Evolutionary conservation across 1,284 basidiomycete species (phyloP), one percentile per base, ranked within the genome.

Genomic region (Phaffia rhodozyma): DNA sequence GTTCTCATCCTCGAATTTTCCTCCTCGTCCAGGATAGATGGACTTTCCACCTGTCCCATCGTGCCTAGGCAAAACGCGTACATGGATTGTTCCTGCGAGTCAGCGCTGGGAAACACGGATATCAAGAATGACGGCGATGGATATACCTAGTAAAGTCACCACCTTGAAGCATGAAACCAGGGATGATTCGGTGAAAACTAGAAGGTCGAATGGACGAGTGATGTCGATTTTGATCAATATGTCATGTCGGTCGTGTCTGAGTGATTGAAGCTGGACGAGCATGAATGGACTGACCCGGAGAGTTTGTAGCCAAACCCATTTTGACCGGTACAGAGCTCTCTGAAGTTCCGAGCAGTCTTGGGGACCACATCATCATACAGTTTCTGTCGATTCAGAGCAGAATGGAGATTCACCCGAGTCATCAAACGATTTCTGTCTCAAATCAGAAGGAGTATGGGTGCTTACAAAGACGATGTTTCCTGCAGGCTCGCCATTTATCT

Each of bases 241-340:
- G 16, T 16, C 38, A 7, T 43, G 2, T 11, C 13, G 38, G 16
- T 16, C 2, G 38, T 43, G 38, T 43, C 13, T 43, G 38, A 16
- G 7, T 43, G 16, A 2, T 43, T 16, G 16, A 5, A 43, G 2
- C 5, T 43, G 13, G 13, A 16, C 13, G 16, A 43, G 38, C 13
- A 43, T 11, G 13, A 16, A 16, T 59, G 23, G 5, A 48, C 58
- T 18, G 32, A 50, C 47, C 54, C 54, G 7, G 23, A 43, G 34
- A 27, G 56, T 6, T 21, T 30, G 54, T 62, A 62, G 54, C 60
- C 60, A 23, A n/a, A 62, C 0, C 60, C 60, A 18, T 62, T 62
- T 27, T 62, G 59, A 66, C 79, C 78, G 48, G 79, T 80, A 63
- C 76, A 75, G 60, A 82, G 78, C 72, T 80, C 79, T 63, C 80